Base-by-base conservation (phyloP, 805 yeast genomes). In the Wickerhamiella allomyrinae region DNA sequence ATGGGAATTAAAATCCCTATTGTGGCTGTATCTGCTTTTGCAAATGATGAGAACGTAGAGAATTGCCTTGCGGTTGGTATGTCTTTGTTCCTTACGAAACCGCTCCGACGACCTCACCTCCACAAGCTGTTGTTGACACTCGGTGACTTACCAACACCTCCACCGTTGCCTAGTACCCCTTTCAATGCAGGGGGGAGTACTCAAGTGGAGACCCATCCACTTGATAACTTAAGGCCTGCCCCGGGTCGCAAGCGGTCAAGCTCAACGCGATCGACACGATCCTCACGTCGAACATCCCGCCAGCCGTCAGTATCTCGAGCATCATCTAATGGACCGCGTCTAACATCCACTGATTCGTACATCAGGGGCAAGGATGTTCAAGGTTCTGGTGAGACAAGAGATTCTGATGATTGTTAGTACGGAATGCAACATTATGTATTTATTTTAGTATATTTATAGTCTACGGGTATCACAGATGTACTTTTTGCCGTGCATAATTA, bases 1-100 rank as follows among this genome's bases (percentile, higher is more conserved):
- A 58, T 81, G 46, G 63, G 69, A 5, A 82, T 72, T 54, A 56
- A 57, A 1, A 71, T 73, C 6, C 96, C 96, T 0, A 86, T 91
- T 44, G 91, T 89, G 29, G 97, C 96, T 0, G 69, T 89, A 42
- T 87, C 97, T 0, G 97, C 96, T 1, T 89, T 81, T 66, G 95
- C 96, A 0, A 96, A 89, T 59, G 85, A 83, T 48, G 77, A 87
- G 37, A 89, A 87, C 54, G 86, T 81, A 31, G 77, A 76, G 50
- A 94, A 76, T 46, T 87, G 97, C 59, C 57, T 82, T 44, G 79
- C 75, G 15, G 77, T 80, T n/a, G 97, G 97, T 3, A 91, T 89
- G 97, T 68, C 78, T 49, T 94, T 91, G 13, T 89, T 89, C 59
- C 67, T 89, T 48, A 72, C 94, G 2, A 89, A 89, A 53, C 98